Conservation (phyloP, 2,329 filamentous ascomycete genomes). For the Tympanopsis confertula region DNA sequence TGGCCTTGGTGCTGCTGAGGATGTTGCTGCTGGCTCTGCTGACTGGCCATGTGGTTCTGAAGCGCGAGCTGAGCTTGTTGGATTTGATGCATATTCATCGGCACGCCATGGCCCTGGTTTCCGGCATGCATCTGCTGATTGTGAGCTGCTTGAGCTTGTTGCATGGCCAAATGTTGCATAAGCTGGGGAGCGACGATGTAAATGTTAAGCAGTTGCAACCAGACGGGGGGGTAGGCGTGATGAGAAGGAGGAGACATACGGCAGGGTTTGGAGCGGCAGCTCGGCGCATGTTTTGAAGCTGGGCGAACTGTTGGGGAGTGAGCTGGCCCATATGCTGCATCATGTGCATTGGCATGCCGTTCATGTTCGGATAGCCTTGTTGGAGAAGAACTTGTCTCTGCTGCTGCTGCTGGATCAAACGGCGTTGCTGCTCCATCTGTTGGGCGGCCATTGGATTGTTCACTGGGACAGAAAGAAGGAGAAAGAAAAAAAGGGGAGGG, state of each 20-base stretch:
- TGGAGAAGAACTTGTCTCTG: slow-evolving; percentile 7
- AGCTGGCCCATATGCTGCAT: slow-evolving; percentile 8
- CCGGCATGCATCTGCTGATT: slow-evolving; percentile 8
- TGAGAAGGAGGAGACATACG: no score
- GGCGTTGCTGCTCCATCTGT: slow-evolving; percentile 24
- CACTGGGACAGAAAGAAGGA: slow-evolving; percentile 10
- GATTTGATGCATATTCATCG: slow-evolving; percentile 7
- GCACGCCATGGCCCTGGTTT: background rate
- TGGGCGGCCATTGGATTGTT: slow-evolving; percentile 23
- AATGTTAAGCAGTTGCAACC: no score
- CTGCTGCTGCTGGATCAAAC: slow-evolving; percentile 20
- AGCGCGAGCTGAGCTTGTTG: slow-evolving; percentile 16
- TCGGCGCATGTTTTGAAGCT: background rate
- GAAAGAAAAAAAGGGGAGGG: slow-evolving; percentile 8
- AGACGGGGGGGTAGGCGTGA: no score
- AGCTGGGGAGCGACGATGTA: no score
- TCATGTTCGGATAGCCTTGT: slow-evolving; percentile 5
- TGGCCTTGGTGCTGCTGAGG: slow-evolving; percentile 3
- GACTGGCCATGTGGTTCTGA: slow-evolving; percentile 19
- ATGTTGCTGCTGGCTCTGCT: slow-evolving; percentile 16
- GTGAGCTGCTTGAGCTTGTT: slow-evolving; percentile 3
- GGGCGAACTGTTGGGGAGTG: slow-evolving; percentile 4
- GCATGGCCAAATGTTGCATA: background rate
- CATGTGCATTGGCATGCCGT: slow-evolving; percentile 9
- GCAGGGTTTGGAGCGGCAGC: background rate